Base-by-base conservation (phyloP, 179 eudicot genomes). In the Patellifolia procumbens region DNA sequence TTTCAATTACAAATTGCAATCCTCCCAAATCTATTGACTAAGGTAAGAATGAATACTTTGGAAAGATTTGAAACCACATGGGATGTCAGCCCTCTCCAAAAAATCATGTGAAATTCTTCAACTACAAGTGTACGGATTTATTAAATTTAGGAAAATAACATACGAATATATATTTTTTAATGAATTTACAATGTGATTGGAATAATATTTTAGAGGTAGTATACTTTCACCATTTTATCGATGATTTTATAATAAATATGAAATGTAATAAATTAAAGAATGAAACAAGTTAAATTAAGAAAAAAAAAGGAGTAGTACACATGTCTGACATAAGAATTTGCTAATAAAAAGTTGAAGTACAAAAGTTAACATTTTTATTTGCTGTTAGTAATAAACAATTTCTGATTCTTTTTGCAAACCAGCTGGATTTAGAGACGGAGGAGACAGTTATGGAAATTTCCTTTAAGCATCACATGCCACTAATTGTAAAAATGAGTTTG, bases 381-480 rank as follows among this genome's bases (percentile, higher is more conserved):
- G 24, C 24, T 32, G 24, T 64, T 34, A 17, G 3, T 26, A 56
- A 15, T 58, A 39, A 60, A 73, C 75, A 72, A 35, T 63, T 67
- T 34, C 28, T 39, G 24, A 16, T 34, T 11, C 7, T 68, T 43
- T 29, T 72, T 52, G 68, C 63, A 56, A 15, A 42, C 79, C 85
- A 82, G 85, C 82, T 82, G 83, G 70, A 77, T 0, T 59, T 77
- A 43, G 51, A 64, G 62, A 80, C 31, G n/a, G 75, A 72, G 51
- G 51, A 64, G 62, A 80, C 31, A 16, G 75, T 74, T 74, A 49
- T 39, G 73, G 79, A 79, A 76, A 79, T 79, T 84, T 79, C 79
- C 58, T 62, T 37, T 51, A 34, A 59, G 32, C 64, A 63, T 52
- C 64, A 52, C 65, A 76, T 68, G 79, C 74, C 79, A 81, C 67